These are phyloP conservation scores for Xerocomellus intermedius DNA, from an alignment of 768 basidiomycete species.

Conservation along the genomic window DNA sequence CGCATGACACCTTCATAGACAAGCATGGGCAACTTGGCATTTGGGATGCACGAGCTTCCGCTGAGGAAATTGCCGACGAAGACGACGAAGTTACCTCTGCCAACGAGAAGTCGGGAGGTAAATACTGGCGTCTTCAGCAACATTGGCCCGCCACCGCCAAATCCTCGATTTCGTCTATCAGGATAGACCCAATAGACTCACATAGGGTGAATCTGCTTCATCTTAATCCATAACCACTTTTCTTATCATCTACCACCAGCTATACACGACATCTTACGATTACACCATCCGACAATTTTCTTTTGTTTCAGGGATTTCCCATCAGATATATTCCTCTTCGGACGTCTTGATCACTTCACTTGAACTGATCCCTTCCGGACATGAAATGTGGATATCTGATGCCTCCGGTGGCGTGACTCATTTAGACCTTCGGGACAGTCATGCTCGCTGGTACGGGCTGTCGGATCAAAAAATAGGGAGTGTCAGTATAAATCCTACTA, in stretches of 20 bases:
- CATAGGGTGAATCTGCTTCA: conserved; percentile 53
- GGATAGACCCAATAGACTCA: conserved; percentile 71
- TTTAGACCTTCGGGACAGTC: conserved; percentile 67
- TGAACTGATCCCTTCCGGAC: conserved; percentile 63
- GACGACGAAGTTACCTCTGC: conserved; percentile 48
- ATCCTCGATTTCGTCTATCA: conserved; percentile 77
- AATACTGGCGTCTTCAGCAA: conserved; percentile 74
- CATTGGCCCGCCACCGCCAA: conserved; percentile 83
- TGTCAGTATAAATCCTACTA: conserved; percentile 74
- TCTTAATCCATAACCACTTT: background rate
- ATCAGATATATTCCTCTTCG: conserved; percentile 58
- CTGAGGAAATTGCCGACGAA: conserved; percentile 64
- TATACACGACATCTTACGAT: conserved; percentile 83
- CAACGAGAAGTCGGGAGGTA: conserved; percentile 58
- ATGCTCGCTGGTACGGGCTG: conserved; percentile 59
- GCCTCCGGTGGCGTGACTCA: conserved; percentile 68
- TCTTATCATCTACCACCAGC: conserved; percentile 37
- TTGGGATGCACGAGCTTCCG: conserved; percentile 78
- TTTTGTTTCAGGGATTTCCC: conserved; percentile 69
- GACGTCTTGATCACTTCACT: conserved; percentile 68
- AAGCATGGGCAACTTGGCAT: conserved; percentile 82
- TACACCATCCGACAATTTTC: conserved; percentile 72
- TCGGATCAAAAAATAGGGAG: conserved; percentile 76
- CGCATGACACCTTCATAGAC: conserved; percentile 44
- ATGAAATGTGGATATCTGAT: conserved; percentile 87